A percentile compares a stretch with the other conserved stretches of the same genome.
phyloP scores from a whole-genome alignment of 129 eudicot genomes.

The Chrysanthemum makinoi region DNA sequence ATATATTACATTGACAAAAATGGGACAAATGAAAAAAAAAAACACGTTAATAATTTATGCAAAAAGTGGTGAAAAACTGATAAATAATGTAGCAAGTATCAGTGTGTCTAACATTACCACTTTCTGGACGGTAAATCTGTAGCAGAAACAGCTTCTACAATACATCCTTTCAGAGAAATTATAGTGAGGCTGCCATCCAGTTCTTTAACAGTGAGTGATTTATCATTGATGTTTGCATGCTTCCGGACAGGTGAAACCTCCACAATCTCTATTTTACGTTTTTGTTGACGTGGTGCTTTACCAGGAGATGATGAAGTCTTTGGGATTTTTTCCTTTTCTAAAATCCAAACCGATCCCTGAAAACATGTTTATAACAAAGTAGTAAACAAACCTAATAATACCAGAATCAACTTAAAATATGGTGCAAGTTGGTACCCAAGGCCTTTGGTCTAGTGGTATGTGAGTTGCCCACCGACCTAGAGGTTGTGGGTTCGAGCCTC shows the following conservation, averaged over 20 bases:
- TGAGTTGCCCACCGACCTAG: too few relatives aligned
- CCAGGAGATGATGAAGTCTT: constrained; percentile 41
- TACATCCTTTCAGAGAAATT: constrained; percentile 63
- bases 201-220: constrained; percentile 55
- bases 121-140: constrained; percentile 70
- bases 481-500: too few relatives aligned
- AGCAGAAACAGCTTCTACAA: constrained; percentile 81
- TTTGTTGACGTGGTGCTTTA: constrained; percentile 53
- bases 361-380: background rate
- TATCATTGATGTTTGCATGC: constrained; percentile 73
- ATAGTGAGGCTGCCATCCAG: constrained; percentile 53
- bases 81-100: too few relatives aligned
- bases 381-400: too few relatives aligned
- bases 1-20: too few relatives aligned
- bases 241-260: constrained; percentile 79
- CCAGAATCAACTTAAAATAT: background rate
- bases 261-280: constrained; percentile 56
- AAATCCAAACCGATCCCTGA: constrained; percentile 85
- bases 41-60: too few relatives aligned
- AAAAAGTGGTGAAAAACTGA: too few relatives aligned
- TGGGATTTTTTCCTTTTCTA: constrained; percentile 71
- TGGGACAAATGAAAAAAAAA: too few relatives aligned
- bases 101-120: constrained; percentile 45
- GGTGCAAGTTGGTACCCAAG: too few relatives aligned
- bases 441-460: too few relatives aligned